These are phyloP conservation scores for Microdochium trichocladiopsis DNA, from an alignment of 2,329 filamentous ascomycete genomes.

Conservation along the genomic window DNA sequence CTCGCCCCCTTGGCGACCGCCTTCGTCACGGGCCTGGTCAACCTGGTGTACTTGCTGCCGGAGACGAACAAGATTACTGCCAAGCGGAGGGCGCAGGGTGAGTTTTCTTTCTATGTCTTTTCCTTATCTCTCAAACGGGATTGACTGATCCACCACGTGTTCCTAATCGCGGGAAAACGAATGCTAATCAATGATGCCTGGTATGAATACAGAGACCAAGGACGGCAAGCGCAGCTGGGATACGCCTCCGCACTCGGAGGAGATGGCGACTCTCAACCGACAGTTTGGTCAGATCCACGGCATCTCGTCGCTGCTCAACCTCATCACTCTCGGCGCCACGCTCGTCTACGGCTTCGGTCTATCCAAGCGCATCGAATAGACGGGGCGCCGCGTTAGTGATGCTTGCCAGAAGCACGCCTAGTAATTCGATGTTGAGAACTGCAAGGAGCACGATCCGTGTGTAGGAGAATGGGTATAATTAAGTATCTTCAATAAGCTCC, in stretches of 20 bases:
- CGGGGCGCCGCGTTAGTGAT: background rate
- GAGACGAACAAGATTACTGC: constrained; percentile 68
- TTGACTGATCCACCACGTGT: no score
- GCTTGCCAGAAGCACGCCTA: background rate
- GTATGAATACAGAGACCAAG: constrained; percentile 54
- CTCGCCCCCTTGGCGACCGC: constrained; percentile 63
- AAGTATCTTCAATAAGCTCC: no score
- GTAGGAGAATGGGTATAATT: no score
- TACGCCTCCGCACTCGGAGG: constrained; percentile 67
- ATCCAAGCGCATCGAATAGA: constrained; percentile 49
- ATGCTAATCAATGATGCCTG: background rate
- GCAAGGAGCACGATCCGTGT: no score
- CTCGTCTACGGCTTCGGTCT: constrained; percentile 75
- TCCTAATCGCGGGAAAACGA: no score
- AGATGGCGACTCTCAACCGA: constrained; percentile 77
- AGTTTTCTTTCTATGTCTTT: constrained; percentile 13
- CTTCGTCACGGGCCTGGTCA: constrained; percentile 63
- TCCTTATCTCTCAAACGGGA: background rate
- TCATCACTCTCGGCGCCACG: constrained; percentile 61
- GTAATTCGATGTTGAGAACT: constrained; percentile 1
- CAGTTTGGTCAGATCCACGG: constrained; percentile 76
- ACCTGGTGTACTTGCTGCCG: constrained; percentile 67
- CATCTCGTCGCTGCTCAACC: constrained; percentile 70
- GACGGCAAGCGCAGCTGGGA: constrained; percentile 88
- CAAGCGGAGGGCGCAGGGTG: constrained; percentile 73